Conservation (phyloP, 208 protist genomes). For the Wallacemonas sp. region DNA sequence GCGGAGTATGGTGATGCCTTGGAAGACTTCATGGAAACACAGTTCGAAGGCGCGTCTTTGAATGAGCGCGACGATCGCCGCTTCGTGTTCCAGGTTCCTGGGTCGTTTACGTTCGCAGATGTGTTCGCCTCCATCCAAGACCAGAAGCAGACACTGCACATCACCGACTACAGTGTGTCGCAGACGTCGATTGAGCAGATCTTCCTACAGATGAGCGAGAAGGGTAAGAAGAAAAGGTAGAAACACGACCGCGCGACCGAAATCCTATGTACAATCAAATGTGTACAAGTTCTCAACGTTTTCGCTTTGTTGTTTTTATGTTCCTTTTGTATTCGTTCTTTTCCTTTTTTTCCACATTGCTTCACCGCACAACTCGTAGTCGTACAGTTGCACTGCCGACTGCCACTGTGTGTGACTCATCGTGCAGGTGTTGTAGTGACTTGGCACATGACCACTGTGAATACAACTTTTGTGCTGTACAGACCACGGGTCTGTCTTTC, state of each 20-base stretch:
- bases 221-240: conserved; percentile 1
- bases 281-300: too few relatives aligned
- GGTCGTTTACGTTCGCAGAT: conserved; percentile 16
- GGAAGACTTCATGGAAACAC: conserved; percentile 27
- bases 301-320: conserved; percentile 15
- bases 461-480: too few relatives aligned
- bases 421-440: too few relatives aligned
- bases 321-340: conserved; percentile 9
- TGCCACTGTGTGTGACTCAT: too few relatives aligned
- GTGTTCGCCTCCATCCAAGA: conserved; percentile 33
- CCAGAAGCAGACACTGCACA: conserved; percentile 18
- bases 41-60: conserved; percentile 24
- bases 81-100: conserved; percentile 32
- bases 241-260: too few relatives aligned
- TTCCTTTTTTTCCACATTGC: conserved; percentile 16
- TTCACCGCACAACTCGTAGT: not conserved
- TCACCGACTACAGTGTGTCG: conserved; percentile 64
- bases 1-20: conserved; percentile 13
- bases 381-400: too few relatives aligned
- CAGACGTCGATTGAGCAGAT: conserved; percentile 81
- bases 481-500: too few relatives aligned
- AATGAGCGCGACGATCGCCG: conserved; percentile 23
- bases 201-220: conserved; percentile 59
- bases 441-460: too few relatives aligned
- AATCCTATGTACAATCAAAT: too few relatives aligned